These are phyloP conservation scores for Daldinia childiae DNA, from an alignment of 495 filamentous ascomycete species.

Conservation along the genomic window DNA sequence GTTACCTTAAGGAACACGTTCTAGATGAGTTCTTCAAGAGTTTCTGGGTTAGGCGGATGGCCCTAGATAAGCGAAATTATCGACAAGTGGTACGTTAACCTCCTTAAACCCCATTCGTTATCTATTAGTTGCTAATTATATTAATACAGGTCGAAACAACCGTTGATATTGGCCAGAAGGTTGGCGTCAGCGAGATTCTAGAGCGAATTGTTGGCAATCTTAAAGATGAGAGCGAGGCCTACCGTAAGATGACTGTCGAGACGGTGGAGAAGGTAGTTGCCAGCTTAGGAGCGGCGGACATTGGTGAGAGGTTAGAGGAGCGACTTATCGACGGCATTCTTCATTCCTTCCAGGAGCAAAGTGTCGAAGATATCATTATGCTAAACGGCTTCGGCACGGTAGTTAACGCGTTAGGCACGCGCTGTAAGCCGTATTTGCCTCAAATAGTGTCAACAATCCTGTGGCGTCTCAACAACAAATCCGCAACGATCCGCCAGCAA, in stretches of 20 bases:
- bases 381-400: constrained; percentile 99
- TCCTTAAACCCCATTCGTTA: neutral
- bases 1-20: constrained; percentile 94
- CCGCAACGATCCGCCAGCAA: constrained; percentile 93
- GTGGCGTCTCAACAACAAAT: constrained; percentile 98
- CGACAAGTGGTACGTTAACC: constrained; percentile 73
- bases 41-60: constrained; percentile 98
- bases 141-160: constrained; percentile 81
- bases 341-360: constrained; percentile 97
- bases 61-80: constrained; percentile 95
- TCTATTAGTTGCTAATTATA: constrained; percentile 9
- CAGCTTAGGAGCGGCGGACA: constrained; percentile 90
- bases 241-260: constrained; percentile 99
- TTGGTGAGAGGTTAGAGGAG: constrained; percentile 91
- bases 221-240: constrained; percentile 98
- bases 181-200: constrained; percentile 93
- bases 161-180: constrained; percentile 96
- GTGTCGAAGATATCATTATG: constrained; percentile 94
- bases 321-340: constrained; percentile 95
- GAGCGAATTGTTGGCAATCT: constrained; percentile 93
- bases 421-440: constrained; percentile 95
- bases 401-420: constrained; percentile 91
- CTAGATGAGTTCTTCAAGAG: constrained; percentile 97
- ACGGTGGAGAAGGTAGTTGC: constrained; percentile 96
- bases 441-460: constrained; percentile 97